phyloP scores from a whole-genome alignment of 2,329 filamentous ascomycete species.

The Colletotrichum incanum region DNA sequence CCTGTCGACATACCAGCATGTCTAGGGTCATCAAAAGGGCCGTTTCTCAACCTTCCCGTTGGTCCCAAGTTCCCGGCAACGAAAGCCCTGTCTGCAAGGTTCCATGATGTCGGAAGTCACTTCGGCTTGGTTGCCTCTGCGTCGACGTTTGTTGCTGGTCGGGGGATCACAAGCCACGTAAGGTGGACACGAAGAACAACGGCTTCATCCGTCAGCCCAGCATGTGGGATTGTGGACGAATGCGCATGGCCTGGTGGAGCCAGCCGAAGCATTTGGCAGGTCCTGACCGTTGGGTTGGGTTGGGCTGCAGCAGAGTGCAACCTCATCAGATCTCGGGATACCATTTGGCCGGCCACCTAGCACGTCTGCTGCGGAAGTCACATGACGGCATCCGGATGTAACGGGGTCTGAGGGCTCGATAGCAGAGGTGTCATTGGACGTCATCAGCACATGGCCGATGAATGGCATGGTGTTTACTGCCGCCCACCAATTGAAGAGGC shows the following conservation, averaged over 20 bases:
- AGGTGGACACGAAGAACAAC: slow-evolving; percentile 33
- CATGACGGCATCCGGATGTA: slow-evolving; percentile 26
- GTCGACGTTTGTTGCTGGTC: slow-evolving; percentile 1
- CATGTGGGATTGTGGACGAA: slow-evolving; percentile 28
- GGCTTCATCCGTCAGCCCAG: slow-evolving; percentile 40
- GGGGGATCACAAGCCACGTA: slow-evolving; percentile 17
- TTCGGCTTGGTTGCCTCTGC: slow-evolving; percentile 22
- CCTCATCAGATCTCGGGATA: slow-evolving; percentile 26
- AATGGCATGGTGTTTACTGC: not conserved
- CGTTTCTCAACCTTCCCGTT: slow-evolving; percentile 31
- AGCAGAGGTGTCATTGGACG: not conserved
- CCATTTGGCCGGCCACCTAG: slow-evolving; percentile 18
- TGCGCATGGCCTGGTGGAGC: slow-evolving; percentile 29
- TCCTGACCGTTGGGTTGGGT: slow-evolving; percentile 37
- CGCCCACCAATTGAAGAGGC: not conserved
- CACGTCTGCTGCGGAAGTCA: slow-evolving; percentile 8
- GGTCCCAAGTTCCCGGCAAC: slow-evolving; percentile 34
- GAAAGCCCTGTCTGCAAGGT: slow-evolving; percentile 20
- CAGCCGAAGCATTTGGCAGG: slow-evolving; percentile 14
- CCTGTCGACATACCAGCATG: slow-evolving; percentile 25
- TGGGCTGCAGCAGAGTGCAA: slow-evolving; percentile 37
- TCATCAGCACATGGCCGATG: not conserved
- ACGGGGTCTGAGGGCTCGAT: not conserved
- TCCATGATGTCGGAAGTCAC: slow-evolving; percentile 8
- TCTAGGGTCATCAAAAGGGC: slow-evolving; percentile 27